A percentile compares a stretch with the other conserved stretches of the same genome.
Evolutionary conservation across 208 protist genomes (phyloP).

Genomic region (Crithidia thermophila): DNA sequence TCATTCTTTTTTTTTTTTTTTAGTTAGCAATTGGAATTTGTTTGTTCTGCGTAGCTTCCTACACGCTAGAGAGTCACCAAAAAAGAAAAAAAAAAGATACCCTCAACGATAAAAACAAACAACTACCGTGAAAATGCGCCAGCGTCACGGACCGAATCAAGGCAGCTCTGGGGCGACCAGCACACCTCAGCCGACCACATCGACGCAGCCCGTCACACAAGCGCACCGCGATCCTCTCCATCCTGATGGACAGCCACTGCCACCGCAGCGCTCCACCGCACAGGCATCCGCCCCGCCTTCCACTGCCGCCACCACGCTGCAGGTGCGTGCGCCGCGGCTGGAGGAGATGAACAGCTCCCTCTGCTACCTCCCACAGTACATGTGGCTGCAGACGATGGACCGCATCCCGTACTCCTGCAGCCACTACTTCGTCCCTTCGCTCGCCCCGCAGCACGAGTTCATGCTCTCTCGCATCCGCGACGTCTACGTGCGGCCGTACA

Average conservation of each 20-base stretch:
- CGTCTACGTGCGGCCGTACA: conserved; percentile 34
- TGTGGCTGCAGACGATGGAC: conserved; percentile 40
- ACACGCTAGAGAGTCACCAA: conserved; percentile 11
- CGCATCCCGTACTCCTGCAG: conserved; percentile 29
- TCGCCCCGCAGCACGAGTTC: conserved; percentile 17
- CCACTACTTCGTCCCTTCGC: conserved; percentile 25
- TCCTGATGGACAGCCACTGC: too few species aligned
- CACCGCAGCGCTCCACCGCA: background rate
- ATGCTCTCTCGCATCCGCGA: conserved; percentile 36
- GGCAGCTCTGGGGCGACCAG: background rate
- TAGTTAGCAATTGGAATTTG: too few species aligned
- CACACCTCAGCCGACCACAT: too few species aligned
- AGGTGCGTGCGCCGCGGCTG: conserved; percentile 18
- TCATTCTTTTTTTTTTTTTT: conserved; percentile 17
- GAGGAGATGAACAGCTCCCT: conserved; percentile 24
- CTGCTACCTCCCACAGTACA: conserved; percentile 24
- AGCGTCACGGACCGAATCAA: background rate
- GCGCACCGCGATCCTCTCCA: background rate
- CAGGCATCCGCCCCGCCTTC: background rate
- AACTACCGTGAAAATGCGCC: conserved; percentile 19
- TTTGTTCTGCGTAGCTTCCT: too few species aligned
- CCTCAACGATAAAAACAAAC: too few species aligned
- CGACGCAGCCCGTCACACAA: too few species aligned
- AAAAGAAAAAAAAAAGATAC: conserved; percentile 8
- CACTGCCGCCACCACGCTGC: background rate